These are phyloP conservation scores for Pichia sp. DNA, from an alignment of 1,139 yeast genomes.

Conservation along the genomic window DNA sequence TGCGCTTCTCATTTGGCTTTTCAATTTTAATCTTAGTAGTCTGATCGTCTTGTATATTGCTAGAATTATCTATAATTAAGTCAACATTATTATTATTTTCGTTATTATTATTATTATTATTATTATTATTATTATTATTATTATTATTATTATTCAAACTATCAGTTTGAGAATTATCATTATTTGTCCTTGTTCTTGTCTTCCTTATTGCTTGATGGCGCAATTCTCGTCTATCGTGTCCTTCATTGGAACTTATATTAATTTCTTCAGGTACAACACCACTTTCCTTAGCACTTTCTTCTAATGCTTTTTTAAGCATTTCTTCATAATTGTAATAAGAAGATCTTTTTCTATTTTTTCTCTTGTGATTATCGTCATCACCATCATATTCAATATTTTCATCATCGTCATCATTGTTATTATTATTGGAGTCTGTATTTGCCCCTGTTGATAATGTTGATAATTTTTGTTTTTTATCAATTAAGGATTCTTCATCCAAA, in stretches of 20 bases:
- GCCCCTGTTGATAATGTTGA: too few species aligned
- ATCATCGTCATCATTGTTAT: background rate
- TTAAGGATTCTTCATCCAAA: too few species aligned
- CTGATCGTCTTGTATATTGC: too few species aligned
- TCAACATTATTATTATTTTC: background rate
- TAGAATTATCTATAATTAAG: background rate
- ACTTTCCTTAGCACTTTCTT: conserved; percentile 58
- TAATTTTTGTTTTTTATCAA: too few species aligned
- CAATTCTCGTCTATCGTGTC: conserved; percentile 6
- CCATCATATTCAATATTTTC: conserved; percentile 10
- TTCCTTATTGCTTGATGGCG: conserved; percentile 5
- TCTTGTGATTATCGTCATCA: conserved; percentile 14
- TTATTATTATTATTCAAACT: background rate
- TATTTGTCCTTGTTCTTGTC: conserved; percentile 2
- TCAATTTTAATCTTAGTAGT: background rate
- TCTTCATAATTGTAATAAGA: conserved; percentile 59
- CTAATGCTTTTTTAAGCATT: conserved; percentile 60
- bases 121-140: background rate
- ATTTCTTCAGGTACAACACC: conserved; percentile 30
- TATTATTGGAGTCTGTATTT: background rate
- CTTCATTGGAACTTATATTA: conserved; percentile 21
- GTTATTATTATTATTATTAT: background rate
- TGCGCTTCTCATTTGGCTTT: conserved; percentile 5
- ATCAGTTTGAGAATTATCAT: background rate
- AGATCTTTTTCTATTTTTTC: conserved; percentile 24